phyloP scores from a whole-genome alignment of 805 yeast species.

The Suhomyces canberraensis region DNA sequence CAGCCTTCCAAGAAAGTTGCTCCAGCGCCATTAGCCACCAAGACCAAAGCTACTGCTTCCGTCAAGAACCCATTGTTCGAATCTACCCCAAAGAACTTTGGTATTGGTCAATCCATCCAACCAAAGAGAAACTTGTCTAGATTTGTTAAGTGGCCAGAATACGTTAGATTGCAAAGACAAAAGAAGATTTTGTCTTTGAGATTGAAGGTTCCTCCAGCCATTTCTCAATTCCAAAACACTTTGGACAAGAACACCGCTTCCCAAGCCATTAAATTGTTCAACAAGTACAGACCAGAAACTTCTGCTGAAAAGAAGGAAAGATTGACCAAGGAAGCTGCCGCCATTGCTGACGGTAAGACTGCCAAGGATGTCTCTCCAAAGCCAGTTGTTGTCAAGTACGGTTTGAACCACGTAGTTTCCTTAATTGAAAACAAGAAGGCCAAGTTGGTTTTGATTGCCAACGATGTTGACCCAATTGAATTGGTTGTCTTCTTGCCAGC shows the following conservation, averaged over 20 bases:
- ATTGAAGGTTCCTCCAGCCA: constrained; percentile 98
- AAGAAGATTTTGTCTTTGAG: constrained; percentile 93
- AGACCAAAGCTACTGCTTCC: constrained; percentile 26
- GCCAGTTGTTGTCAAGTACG: constrained; percentile 96
- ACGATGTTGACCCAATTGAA: constrained; percentile 99
- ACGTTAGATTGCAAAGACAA: constrained; percentile 98
- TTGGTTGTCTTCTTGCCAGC: constrained; percentile 97
- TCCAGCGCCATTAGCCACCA: constrained; percentile 45
- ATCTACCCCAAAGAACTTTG: constrained; percentile 87
- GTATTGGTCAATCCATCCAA: constrained; percentile 95
- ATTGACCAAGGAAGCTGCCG: constrained; percentile 98
- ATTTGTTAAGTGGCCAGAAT: constrained; percentile 99
- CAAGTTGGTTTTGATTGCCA: constrained; percentile 93
- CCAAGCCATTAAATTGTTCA: constrained; percentile 92
- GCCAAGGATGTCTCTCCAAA: constrained; percentile 95
- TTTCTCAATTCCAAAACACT: constrained; percentile 93
- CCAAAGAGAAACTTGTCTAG: constrained; percentile 95
- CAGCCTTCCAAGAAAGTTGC: constrained; percentile 40
- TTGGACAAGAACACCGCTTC: constrained; percentile 99
- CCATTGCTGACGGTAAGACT: constrained; percentile 96
- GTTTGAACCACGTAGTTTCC: constrained; percentile 98
- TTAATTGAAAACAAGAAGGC: constrained; percentile 98
- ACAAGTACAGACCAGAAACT: constrained; percentile 99
- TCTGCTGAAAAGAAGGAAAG: constrained; percentile 98
- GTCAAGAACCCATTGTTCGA: constrained; percentile 37